phyloP scores from a whole-genome alignment of 345 rosid genomes.

The Sonneratia alba region DNA sequence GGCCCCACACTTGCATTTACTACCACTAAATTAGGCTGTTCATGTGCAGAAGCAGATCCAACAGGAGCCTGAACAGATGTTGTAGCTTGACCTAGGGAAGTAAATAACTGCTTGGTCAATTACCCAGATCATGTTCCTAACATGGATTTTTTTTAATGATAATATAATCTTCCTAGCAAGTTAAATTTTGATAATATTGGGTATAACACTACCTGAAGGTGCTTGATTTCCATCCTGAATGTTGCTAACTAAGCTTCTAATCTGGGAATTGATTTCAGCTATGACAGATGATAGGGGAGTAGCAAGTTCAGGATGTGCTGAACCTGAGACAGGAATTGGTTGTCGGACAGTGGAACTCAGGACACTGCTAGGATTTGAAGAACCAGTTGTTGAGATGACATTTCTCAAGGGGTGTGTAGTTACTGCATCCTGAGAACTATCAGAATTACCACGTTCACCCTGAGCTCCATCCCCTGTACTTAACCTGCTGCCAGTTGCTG shows the following conservation, averaged over 20 bases:
- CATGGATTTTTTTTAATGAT: background rate
- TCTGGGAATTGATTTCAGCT: constrained; percentile 36
- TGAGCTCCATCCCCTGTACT: constrained; percentile 42
- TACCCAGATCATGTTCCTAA: background rate
- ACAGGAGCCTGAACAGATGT: constrained; percentile 15
- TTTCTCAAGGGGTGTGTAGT: constrained; percentile 36
- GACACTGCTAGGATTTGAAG: constrained; percentile 30
- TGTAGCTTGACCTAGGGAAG: constrained; percentile 22
- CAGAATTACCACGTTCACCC: constrained; percentile 35
- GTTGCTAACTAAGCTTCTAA: constrained; percentile 36
- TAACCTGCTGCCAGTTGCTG: constrained; percentile 43
- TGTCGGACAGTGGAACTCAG: constrained; percentile 21
- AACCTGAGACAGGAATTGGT: constrained; percentile 25
- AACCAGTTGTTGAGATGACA: constrained; percentile 36
- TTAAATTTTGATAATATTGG: background rate
- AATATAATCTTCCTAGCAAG: too few relatives aligned
- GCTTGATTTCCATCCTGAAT: constrained; percentile 41
- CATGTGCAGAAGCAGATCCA: constrained; percentile 21
- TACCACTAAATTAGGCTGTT: constrained; percentile 21
- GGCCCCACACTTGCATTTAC: constrained; percentile 29
- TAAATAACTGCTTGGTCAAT: constrained; percentile 11
- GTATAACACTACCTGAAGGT: constrained; percentile 34
- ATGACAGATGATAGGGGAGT: constrained; percentile 12
- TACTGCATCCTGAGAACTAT: constrained; percentile 28
- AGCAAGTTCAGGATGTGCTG: constrained; percentile 17